Percentiles rank a stretch among this genome's conserved stretches.
These are phyloP conservation scores for Protostelium mycophagum DNA, from an alignment of 78 protist species.

Conservation along the genomic window DNA sequence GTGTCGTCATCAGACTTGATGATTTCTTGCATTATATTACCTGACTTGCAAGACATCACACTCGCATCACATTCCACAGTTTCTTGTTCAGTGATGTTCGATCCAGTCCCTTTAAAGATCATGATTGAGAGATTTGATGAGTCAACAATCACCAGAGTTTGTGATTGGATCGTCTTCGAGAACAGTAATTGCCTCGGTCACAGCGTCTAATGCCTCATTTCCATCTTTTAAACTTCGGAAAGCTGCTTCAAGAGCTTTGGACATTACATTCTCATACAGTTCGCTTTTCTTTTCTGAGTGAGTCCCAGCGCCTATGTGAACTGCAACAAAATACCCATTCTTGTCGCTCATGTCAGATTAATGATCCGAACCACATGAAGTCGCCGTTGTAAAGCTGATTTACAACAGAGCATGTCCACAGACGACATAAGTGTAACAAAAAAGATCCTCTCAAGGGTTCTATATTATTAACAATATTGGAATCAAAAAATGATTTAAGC, in stretches of 20 bases:
- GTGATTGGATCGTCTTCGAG: constrained; percentile 61
- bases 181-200: constrained; percentile 16
- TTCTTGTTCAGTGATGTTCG: constrained; percentile 44
- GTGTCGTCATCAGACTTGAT: not conserved
- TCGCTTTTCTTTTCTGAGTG: constrained; percentile 26
- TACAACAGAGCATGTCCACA: no score
- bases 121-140: not conserved
- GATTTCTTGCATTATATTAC: constrained; percentile 9
- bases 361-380: no score
- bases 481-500: no score
- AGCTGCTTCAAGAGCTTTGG: constrained; percentile 12
- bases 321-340: constrained; percentile 16
- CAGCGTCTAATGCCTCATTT: constrained; percentile 11
- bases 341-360: not conserved
- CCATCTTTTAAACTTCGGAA: not conserved
- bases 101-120: constrained; percentile 16
- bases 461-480: no score
- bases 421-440: no score
- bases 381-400: no score
- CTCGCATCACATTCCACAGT: constrained; percentile 57
- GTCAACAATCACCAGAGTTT: constrained; percentile 19
- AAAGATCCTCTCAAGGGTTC: no score
- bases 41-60: constrained; percentile 29
- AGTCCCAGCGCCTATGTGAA: constrained; percentile 57
- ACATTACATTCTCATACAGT: constrained; percentile 8